Percentiles rank a stretch among this genome's conserved stretches.
Evolutionary conservation across 1,284 basidiomycete genomes (phyloP).

Genomic region (Naganishia albida): DNA sequence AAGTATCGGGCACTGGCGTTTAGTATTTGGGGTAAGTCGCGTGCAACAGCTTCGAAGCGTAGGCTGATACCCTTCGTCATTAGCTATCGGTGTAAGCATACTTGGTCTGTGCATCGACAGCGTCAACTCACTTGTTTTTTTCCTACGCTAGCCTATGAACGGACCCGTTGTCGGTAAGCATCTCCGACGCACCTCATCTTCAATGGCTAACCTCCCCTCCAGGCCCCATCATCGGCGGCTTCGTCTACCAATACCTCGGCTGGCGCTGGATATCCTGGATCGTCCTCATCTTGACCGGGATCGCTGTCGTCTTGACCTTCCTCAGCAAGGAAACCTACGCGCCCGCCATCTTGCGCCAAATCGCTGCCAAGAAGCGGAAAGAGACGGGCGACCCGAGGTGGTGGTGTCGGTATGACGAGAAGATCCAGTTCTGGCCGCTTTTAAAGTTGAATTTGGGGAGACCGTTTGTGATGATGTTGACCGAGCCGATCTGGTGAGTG

Average conservation of each 20-base stretch:
- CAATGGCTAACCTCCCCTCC: slow-evolving; percentile 46
- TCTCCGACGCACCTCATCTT: background rate
- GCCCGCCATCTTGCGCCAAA: slow-evolving; percentile 60
- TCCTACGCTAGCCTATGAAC: slow-evolving; percentile 21
- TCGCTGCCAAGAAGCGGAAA: slow-evolving; percentile 14
- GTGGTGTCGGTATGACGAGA: slow-evolving; percentile 28
- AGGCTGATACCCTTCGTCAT: background rate
- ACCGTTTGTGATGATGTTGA: slow-evolving; percentile 66
- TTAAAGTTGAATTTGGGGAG: slow-evolving; percentile 56
- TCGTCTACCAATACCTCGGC: slow-evolving; percentile 50
- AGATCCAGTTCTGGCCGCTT: slow-evolving; percentile 29
- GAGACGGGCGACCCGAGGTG: slow-evolving; percentile 24
- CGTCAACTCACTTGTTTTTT: background rate
- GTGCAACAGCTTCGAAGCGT: no score
- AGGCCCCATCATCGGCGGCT: slow-evolving; percentile 66
- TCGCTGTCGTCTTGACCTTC: slow-evolving; percentile 52
- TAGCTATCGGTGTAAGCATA: slow-evolving; percentile 23
- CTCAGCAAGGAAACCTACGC: slow-evolving; percentile 61
- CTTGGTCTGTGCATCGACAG: background rate
- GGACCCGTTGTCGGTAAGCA: slow-evolving; percentile 20
- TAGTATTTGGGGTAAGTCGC: slow-evolving; percentile 25
- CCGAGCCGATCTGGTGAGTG: slow-evolving; percentile 62
- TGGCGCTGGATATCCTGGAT: slow-evolving; percentile 75
- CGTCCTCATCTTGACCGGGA: slow-evolving; percentile 58
- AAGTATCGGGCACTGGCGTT: slow-evolving; percentile 24